These are phyloP conservation scores for Malassezia obtusa DNA, from an alignment of 1,284 basidiomycete genomes.

Conservation along the genomic window DNA sequence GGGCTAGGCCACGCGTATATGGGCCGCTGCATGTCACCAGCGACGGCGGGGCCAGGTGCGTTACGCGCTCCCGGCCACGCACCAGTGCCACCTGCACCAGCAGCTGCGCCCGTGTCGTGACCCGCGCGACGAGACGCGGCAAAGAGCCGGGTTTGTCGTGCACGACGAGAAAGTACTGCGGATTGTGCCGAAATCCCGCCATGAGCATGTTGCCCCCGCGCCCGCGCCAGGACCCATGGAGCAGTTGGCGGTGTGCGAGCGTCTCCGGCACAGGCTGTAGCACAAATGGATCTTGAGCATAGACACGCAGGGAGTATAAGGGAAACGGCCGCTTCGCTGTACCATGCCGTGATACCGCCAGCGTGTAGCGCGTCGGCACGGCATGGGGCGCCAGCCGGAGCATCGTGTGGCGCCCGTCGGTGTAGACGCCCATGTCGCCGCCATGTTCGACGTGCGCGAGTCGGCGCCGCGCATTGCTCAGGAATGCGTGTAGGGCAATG, in stretches of 20 bases:
- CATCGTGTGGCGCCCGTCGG: constrained; percentile 66
- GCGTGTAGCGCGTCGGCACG: constrained; percentile 19
- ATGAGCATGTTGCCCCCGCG: constrained; percentile 72
- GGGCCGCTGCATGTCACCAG: constrained; percentile 4
- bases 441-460: neutral
- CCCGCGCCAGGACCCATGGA: constrained; percentile 53
- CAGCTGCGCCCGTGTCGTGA: neutral
- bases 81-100: neutral
- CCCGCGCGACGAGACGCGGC: neutral
- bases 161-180: constrained; percentile 65
- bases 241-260: constrained; percentile 18
- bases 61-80: constrained; percentile 5
- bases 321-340: constrained; percentile 1
- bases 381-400: constrained; percentile 49
- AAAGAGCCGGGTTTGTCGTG: neutral
- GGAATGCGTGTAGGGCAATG: constrained; percentile 17
- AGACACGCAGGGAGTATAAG: constrained; percentile 55
- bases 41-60: neutral
- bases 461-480: neutral
- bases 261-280: constrained; percentile 20
- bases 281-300: constrained; percentile 47
- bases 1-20: constrained; percentile 7
- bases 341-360: constrained; percentile 38
- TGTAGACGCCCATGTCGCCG: constrained; percentile 56
- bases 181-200: constrained; percentile 77